phyloP scores from a whole-genome alignment of 2,329 filamentous ascomycete genomes.

The Epichloe gansuensis region DNA sequence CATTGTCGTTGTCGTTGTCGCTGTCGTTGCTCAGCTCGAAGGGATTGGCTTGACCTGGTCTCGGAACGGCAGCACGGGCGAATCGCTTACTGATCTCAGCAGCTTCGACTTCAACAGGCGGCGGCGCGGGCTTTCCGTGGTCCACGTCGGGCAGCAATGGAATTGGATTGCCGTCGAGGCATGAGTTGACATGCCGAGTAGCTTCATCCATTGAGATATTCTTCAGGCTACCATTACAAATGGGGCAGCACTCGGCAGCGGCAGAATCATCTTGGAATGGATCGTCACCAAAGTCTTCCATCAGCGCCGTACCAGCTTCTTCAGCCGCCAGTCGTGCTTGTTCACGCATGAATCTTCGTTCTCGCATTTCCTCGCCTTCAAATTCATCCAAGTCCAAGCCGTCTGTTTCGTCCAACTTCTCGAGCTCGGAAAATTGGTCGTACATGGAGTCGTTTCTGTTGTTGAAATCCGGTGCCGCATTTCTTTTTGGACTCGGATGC shows the following conservation, averaged over 20 bases:
- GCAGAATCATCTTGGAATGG: slow-evolving; percentile 18
- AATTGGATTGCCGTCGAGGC: slow-evolving; percentile 69
- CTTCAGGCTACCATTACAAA: slow-evolving; percentile 56
- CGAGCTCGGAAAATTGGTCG: slow-evolving; percentile 23
- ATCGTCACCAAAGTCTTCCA: slow-evolving; percentile 23
- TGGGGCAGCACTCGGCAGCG: slow-evolving; percentile 47
- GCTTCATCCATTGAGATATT: slow-evolving; percentile 53
- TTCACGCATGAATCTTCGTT: slow-evolving; percentile 61
- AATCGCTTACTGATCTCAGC: slow-evolving; percentile 42
- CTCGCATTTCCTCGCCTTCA: slow-evolving; percentile 52
- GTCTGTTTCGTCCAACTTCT: slow-evolving; percentile 33
- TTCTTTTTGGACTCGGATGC: slow-evolving; percentile 10
- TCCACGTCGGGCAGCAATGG: slow-evolving; percentile 34
- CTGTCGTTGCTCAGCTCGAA: slow-evolving; percentile 39
- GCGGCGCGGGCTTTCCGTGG: slow-evolving; percentile 5
- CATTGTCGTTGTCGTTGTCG: slow-evolving; percentile 14
- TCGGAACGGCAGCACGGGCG: slow-evolving; percentile 54
- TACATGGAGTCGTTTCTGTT: slow-evolving; percentile 16
- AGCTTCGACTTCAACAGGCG: slow-evolving; percentile 19
- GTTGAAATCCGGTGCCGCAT: slow-evolving; percentile 9
- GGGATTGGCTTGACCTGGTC: slow-evolving; percentile 70
- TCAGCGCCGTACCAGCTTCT: slow-evolving; percentile 31
- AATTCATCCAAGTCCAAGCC: slow-evolving; percentile 39
- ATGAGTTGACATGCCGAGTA: slow-evolving; percentile 80
- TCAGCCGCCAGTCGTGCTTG: slow-evolving; percentile 54